Base-by-base conservation (phyloP, 768 basidiomycete species). In the Pisolithus microcarpus region DNA sequence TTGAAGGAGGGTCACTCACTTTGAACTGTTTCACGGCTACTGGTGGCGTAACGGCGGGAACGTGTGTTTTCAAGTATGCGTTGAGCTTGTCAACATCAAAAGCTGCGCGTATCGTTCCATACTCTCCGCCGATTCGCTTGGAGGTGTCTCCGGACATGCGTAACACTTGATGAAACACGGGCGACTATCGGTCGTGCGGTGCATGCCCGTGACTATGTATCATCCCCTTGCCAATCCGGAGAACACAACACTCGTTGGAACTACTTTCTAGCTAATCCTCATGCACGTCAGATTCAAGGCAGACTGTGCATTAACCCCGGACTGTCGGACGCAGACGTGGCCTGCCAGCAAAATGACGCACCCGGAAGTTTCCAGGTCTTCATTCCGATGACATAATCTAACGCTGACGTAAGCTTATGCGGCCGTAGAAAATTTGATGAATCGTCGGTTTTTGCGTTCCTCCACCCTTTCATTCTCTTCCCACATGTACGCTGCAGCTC, bases 11-110 rank as follows among this genome's bases (percentile, higher is more conserved):
- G 5, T 18, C 40, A 65, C 80, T 48, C 67, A 90, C 90, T 71
- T 90, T 90, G 77, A 98, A 98, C 68, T 98, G 95, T 73, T 92
- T 88, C 30, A 96, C 81, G 18, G 73, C 69, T 16, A 95, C 79
- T 0, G 91, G 88, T 2, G 79, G 67, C 44, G 70, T 69, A 48
- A 93, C 75, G 0, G 65, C 70, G 13, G 75, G 67, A 7, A 86
- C 80, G 59, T 79, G 69, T 48, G 70, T 63, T 48, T 70, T 61
- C 55, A 97, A 77, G 65, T 88, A 92, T 21, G 62, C 61, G 56
- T 85, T 85, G 49, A 93, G 75, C 49, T 70, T 78, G 34, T 68
- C 71, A 28, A 83, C 61, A 59, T 91, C 79, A 57, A 93, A 84
- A 45, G 65, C 73, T 9, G 89, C 83, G 43, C 89, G 78, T 10